A percentile compares a stretch with the other conserved stretches of the same genome.
Conservation (phyloP, 2,329 filamentous ascomycete genomes). For the Claviceps spartinae region DNA sequence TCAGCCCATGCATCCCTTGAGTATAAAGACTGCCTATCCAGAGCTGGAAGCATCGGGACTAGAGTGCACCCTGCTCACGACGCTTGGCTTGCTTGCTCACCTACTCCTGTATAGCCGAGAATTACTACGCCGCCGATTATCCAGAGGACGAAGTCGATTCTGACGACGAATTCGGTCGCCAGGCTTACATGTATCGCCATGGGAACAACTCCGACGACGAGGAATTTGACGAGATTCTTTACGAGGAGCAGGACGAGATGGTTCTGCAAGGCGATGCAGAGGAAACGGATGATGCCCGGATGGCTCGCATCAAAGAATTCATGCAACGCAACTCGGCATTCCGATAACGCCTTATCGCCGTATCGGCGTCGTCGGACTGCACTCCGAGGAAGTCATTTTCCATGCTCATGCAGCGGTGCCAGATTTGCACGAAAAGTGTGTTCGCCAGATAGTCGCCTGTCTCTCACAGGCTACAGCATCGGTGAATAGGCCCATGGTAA, state of each 20-base stretch:
- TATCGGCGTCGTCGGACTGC: too few species aligned
- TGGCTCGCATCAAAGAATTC: slow-evolving; percentile 25
- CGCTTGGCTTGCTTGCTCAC: neutral
- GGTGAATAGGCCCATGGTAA: too few species aligned
- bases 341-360: neutral
- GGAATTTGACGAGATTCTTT: slow-evolving; percentile 32
- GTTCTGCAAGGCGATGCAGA: slow-evolving; percentile 24
- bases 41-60: neutral
- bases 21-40: neutral
- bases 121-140: slow-evolving; percentile 68
- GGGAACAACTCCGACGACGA: slow-evolving; percentile 41
- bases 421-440: too few species aligned
- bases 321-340: slow-evolving; percentile 20
- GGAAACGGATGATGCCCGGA: slow-evolving; percentile 21
- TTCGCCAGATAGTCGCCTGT: too few species aligned
- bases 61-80: neutral
- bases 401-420: too few species aligned
- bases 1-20: neutral
- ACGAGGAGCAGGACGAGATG: slow-evolving; percentile 24
- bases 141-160: slow-evolving; percentile 66
- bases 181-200: slow-evolving; percentile 41
- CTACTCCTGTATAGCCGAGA: slow-evolving; percentile 41
- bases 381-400: too few species aligned
- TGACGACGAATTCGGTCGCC: slow-evolving; percentile 40
- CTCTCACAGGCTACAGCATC: too few species aligned